Base-by-base conservation (phyloP, 345 rosid species). In the Triadica sebifera region DNA sequence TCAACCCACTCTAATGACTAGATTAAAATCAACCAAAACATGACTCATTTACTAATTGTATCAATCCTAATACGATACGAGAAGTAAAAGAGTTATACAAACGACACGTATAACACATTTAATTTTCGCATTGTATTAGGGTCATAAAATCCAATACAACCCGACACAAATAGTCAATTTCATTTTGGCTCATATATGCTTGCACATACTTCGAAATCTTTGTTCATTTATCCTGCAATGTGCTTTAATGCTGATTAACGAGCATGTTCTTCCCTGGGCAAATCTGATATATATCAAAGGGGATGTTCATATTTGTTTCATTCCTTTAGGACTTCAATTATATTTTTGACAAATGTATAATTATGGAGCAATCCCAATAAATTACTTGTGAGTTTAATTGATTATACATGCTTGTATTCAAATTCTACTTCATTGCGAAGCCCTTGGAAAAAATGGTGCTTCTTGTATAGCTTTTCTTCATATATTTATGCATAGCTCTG, bases 161-260 rank as follows among this genome's bases (percentile, higher is more conserved):
- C n/a, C n/a, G n/a, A n/a, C n/a, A n/a, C n/a, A n/a, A n/a, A n/a
- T n/a, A n/a, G n/a, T n/a, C n/a, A 68, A 29, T 68, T 4, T 12
- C 1, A 17, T 24, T 67, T 49, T 67, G 22, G 49, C 3, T 13
- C 25, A 50, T 29, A 16, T 24, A 17, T 51, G 8, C 41, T 51
- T 37, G 72, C 72, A 67, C 57, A 68, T 29, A 68, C 53, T 17
- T 17, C 34, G 58, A 16, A 15, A 67, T 67, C 71, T 49, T 47
- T 17, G 8, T 67, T 24, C 43, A 25, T 49, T 61, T 3, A n/a
- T 46, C n/a, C 12, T n/a, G 67, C 24, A 64, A 64, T 39, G 24
- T 9, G 67, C 41, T 41, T 41, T 43, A 17, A 37, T 66, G 53
- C 34, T 45, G 37, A 65, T 65, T 22, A 12, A 24, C 15, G 19